Conservation (phyloP, 805 yeast genomes). For the Monosporozyma solicola region DNA sequence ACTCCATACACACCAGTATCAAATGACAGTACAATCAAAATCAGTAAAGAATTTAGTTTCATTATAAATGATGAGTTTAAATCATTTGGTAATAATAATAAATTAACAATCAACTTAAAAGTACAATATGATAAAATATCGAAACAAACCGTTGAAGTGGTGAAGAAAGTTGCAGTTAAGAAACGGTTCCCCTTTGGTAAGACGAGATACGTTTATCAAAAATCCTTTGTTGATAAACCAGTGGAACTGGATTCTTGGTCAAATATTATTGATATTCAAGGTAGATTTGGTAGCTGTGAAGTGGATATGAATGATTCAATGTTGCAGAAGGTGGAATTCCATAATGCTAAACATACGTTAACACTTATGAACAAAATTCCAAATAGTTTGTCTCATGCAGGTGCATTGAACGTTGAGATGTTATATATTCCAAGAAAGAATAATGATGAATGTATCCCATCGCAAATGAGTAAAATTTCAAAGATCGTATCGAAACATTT, state of each 20-base stretch:
- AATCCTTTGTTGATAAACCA: conserved; percentile 42
- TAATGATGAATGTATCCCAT: conserved; percentile 56
- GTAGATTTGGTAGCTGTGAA: conserved; percentile 77
- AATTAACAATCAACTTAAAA: conserved; percentile 64
- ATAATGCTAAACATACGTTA: conserved; percentile 4
- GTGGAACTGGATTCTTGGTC: conserved; percentile 50
- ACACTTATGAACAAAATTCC: conserved; percentile 65
- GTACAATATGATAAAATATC: conserved; percentile 41
- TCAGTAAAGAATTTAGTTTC: conserved; percentile 68
- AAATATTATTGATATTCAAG: conserved; percentile 62
- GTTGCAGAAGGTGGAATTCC: conserved; percentile 11
- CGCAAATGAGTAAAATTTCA: conserved; percentile 46
- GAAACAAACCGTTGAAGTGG: conserved; percentile 48
- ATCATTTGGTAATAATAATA: conserved; percentile 30
- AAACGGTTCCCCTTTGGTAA: conserved; percentile 25
- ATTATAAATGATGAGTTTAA: conserved; percentile 20
- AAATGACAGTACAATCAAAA: conserved; percentile 14
- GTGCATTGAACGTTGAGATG: conserved; percentile 57
- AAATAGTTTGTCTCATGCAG: conserved; percentile 44
- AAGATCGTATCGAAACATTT: conserved; percentile 34
- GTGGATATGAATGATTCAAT: conserved; percentile 32
- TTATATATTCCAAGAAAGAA: conserved; percentile 57
- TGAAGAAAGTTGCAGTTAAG: conserved; percentile 44
- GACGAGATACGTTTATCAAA: conserved; percentile 31
- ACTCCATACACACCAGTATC: conserved; percentile 15